Conservation (phyloP, 2,329 filamentous ascomycete species). For the Neonectria coccinea region DNA sequence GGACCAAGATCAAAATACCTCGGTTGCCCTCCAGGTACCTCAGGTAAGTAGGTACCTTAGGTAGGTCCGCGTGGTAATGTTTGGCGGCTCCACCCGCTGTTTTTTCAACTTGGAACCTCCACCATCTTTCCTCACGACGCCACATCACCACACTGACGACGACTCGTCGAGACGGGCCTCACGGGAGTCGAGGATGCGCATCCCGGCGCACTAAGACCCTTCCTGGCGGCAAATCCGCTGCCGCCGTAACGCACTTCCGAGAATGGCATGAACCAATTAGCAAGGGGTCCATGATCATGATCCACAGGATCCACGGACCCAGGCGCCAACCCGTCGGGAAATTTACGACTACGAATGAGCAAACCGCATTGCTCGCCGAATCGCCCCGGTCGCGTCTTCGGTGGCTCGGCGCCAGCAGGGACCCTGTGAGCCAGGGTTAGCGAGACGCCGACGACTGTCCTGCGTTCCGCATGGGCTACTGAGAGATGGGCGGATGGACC, state of each 20-base stretch:
- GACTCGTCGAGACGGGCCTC: background rate
- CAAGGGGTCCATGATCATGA: conserved; percentile 3
- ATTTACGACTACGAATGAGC: background rate
- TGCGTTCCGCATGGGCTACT: background rate
- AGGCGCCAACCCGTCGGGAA: conserved; percentile 1
- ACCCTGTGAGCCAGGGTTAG: background rate
- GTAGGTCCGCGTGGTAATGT: background rate
- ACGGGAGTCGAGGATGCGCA: background rate
- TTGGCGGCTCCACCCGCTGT: conserved; percentile 3
- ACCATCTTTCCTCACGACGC: conserved; percentile 2
- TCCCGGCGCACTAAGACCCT: background rate
- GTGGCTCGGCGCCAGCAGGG: background rate
- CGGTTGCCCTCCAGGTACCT: too few relatives aligned
- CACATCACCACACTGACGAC: conserved; percentile 3
- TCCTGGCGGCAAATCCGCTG: background rate
- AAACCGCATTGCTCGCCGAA: background rate
- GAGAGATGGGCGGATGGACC: conserved; percentile 4
- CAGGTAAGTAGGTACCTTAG: too few relatives aligned
- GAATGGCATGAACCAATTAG: conserved; percentile 12
- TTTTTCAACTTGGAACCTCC: background rate
- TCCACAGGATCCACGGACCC: conserved; percentile 9
- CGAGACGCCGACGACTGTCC: conserved; percentile 2
- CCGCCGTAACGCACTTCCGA: background rate
- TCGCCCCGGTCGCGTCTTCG: background rate
- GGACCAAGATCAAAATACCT: background rate